A percentile compares a stretch with the other conserved stretches of the same genome.
phyloP scores from a whole-genome alignment of 768 basidiomycete genomes.

The Rhizopogon rudus region DNA sequence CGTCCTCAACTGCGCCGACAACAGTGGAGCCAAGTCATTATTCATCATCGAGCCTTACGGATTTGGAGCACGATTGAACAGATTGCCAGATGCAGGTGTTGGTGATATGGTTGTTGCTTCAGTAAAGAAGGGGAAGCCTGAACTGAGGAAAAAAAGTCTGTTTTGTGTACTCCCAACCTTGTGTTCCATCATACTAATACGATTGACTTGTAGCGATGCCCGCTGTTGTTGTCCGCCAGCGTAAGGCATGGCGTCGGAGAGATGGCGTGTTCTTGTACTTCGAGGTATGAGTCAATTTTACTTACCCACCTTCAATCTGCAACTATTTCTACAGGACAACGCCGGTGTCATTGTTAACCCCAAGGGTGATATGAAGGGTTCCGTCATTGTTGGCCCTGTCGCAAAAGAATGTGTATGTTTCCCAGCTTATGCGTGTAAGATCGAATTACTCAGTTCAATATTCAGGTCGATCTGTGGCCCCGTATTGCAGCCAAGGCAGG shows the following conservation, averaged over 20 bases:
- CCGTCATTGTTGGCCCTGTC: slow-evolving; percentile 92
- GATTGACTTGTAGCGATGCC: slow-evolving; percentile 72
- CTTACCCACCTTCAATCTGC: neutral
- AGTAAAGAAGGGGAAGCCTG: slow-evolving; percentile 99
- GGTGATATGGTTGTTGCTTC: slow-evolving; percentile 95
- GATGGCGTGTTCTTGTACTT: slow-evolving; percentile 99
- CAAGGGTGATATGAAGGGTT: slow-evolving; percentile 99
- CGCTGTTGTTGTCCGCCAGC: slow-evolving; percentile 93
- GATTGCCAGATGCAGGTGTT: slow-evolving; percentile 93
- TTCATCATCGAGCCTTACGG: slow-evolving; percentile 94
- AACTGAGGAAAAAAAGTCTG: slow-evolving; percentile 98
- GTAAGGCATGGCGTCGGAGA: slow-evolving; percentile 96
- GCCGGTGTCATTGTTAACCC: slow-evolving; percentile 97
- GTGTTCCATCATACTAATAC: slow-evolving; percentile 3
- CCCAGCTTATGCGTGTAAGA: neutral
- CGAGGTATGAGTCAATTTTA: slow-evolving; percentile 47
- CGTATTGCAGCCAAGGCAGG: slow-evolving; percentile 99
- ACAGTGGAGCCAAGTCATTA: slow-evolving; percentile 96
- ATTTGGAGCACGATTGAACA: slow-evolving; percentile 94
- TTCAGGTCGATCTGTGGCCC: slow-evolving; percentile 94
- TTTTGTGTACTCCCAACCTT: slow-evolving; percentile 10
- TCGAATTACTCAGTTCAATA: neutral
- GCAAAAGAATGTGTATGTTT: slow-evolving; percentile 97
- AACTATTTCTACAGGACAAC: slow-evolving; percentile 56
- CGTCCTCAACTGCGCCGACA: slow-evolving; percentile 97